A percentile compares a stretch with the other conserved stretches of the same genome.
Conservation (phyloP, 1,284 basidiomycete genomes). For the Sporisorium reilianum region DNA sequence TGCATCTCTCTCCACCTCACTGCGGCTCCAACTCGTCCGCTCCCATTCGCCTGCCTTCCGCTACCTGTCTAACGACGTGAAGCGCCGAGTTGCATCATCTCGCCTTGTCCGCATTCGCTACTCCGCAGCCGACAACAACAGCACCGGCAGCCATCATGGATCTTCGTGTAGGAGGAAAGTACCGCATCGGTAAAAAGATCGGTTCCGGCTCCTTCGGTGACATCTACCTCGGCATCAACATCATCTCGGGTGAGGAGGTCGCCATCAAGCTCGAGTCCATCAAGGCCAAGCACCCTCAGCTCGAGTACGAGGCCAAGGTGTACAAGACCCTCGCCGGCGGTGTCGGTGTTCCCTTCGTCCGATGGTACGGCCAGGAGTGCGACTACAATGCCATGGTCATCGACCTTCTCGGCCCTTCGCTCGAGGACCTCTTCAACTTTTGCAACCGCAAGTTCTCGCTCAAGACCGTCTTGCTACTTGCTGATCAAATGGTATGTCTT, state of each 20-base stretch:
- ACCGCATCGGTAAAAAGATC: constrained; percentile 98
- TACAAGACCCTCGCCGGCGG: constrained; percentile 91
- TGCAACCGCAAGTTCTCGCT: constrained; percentile 98
- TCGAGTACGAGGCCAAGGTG: constrained; percentile 84
- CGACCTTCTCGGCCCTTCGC: constrained; percentile 94
- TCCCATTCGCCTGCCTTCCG: constrained; percentile 5
- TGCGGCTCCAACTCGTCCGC: not conserved
- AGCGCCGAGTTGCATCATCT: constrained; percentile 9
- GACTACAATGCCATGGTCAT: constrained; percentile 99
- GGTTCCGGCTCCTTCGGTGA: constrained; percentile 99
- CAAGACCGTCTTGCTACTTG: constrained; percentile 95
- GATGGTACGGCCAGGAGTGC: constrained; percentile 99
- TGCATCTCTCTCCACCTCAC: not conserved
- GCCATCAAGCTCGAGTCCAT: constrained; percentile 99
- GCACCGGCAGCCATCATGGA: constrained; percentile 76
- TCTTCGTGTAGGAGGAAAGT: constrained; percentile 94
- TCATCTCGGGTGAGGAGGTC: constrained; percentile 99
- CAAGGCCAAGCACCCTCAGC: constrained; percentile 99
- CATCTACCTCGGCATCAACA: constrained; percentile 99
- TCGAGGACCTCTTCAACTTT: constrained; percentile 99
- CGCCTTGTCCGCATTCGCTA: constrained; percentile 5
- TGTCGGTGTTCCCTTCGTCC: constrained; percentile 96
- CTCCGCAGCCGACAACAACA: constrained; percentile 6
- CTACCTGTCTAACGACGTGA: not conserved
- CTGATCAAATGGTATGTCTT: constrained; percentile 88